These are phyloP conservation scores for Russula sp. DNA, from an alignment of 768 basidiomycete species.

Conservation along the genomic window DNA sequence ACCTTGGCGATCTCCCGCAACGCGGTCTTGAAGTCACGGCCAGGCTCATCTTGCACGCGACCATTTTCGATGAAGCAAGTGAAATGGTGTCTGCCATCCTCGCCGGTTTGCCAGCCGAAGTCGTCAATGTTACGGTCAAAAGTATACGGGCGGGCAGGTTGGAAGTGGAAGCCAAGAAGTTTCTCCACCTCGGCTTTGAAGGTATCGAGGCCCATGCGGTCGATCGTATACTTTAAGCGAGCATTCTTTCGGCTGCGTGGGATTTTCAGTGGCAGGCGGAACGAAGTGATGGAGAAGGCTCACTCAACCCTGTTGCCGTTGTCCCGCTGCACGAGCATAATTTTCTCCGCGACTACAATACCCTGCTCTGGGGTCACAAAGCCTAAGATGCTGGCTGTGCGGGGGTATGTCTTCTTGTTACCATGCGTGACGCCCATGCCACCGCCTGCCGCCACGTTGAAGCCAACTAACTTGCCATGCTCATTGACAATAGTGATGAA, in stretches of 20 bases:
- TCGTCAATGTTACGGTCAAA: conserved; percentile 92
- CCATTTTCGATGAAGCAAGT: conserved; percentile 97
- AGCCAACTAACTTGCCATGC: conserved; percentile 74
- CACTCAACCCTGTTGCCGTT: conserved; percentile 93
- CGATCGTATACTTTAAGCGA: conserved; percentile 94
- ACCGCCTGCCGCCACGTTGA: conserved; percentile 91
- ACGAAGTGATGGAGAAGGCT: conserved; percentile 26
- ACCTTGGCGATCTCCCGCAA: conserved; percentile 88
- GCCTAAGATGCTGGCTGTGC: conserved; percentile 78
- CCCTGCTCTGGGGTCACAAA: conserved; percentile 90
- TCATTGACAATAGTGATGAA: conserved; percentile 88
- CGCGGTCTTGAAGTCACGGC: conserved; percentile 85
- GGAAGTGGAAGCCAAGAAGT: conserved; percentile 71
- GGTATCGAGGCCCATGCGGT: conserved; percentile 81
- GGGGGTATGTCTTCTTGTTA: conserved; percentile 98
- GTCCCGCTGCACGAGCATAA: conserved; percentile 92
- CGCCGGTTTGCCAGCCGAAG: conserved; percentile 86
- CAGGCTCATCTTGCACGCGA: conserved; percentile 91
- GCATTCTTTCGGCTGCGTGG: conserved; percentile 52
- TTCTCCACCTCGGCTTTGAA: conserved; percentile 91
- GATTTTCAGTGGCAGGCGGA: neutral
- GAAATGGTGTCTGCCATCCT: conserved; percentile 86
- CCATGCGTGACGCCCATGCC: conserved; percentile 99
- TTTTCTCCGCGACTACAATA: conserved; percentile 77
- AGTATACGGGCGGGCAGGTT: conserved; percentile 63